Conservation (phyloP, 257 asterid genomes). For the Primulina eburnea region DNA sequence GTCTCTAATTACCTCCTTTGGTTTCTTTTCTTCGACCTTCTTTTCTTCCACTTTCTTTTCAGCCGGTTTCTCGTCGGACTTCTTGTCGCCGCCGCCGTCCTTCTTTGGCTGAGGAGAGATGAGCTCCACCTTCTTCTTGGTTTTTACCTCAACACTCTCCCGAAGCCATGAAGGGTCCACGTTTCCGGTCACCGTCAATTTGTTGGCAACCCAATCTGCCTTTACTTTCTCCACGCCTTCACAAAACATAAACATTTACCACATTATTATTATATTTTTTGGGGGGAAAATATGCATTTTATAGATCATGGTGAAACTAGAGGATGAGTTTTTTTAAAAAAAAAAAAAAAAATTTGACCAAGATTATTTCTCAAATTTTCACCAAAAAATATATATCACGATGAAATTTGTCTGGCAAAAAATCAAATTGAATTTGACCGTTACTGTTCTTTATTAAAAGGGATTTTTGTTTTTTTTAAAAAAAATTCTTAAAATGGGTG, state of each 20-base stretch:
- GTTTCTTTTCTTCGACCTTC: constrained; percentile 7
- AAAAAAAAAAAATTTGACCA: no score
- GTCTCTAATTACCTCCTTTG: constrained; percentile 1
- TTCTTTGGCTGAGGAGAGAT: constrained; percentile 72
- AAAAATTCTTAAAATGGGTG: constrained; percentile 20
- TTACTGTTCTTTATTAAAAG: constrained; percentile 6
- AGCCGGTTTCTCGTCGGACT: constrained; percentile 3
- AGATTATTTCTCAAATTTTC: no score
- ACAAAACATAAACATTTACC: background rate
- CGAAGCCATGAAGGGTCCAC: constrained; percentile 73
- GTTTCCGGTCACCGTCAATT: constrained; percentile 78
- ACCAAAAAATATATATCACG: background rate
- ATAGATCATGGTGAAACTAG: no score
- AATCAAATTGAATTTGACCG: constrained; percentile 8
- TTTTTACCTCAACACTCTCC: constrained; percentile 60
- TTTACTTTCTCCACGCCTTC: constrained; percentile 84
- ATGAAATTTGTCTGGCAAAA: constrained; percentile 6
- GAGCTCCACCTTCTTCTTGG: constrained; percentile 86
- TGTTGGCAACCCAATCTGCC: constrained; percentile 57
- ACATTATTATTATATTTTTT: background rate
- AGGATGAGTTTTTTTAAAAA: no score
- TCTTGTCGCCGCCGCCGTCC: constrained; percentile 25
- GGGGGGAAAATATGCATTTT: no score
- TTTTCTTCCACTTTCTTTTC: constrained; percentile 17
- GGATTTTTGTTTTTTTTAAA: no score